Evolutionary conservation across 176 grass and related monocot species (phyloP), one percentile per base, ranked within the genome.

Genomic region (Eragrostis curvula): DNA sequence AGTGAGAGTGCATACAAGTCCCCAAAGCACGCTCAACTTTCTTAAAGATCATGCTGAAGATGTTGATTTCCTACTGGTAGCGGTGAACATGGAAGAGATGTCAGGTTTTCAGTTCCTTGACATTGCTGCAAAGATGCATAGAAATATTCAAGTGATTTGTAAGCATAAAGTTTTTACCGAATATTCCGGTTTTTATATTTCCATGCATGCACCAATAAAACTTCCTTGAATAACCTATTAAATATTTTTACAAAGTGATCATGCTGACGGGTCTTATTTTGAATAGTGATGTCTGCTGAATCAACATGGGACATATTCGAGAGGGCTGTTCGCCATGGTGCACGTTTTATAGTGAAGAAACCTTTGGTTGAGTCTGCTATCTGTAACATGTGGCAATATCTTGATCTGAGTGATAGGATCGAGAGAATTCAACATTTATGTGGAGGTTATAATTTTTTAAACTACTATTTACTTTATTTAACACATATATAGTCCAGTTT

Each of bases 61-160:
- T n/a, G 24, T 86, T 86, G 58, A 86, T 79, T 66, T 80, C 17
- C 10, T 86, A 25, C 10, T 74, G 23, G 76, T 50, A 15, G 68
- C 60, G 0, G 45, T 74, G 25, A 11, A 66, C 15, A 74, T 80
- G 84, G 23, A 50, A 74, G 68, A 86, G 49, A 40, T 80, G n/a
- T n/a, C 41, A 32, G 84, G 58, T 10, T 86, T 80, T 53, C 17
- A 45, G 58, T 79, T 86, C 46, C n/a, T 86, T 6, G 28, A 50
- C 9, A 70, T 7, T 21, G 36, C 70, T 8, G 73, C 12, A 21
- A 20, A 80, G 17, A 39, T 24, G 50, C 58, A 45, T 29, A 51
- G 59, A 68, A 56, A 29, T 48, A n/a, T 86, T 52, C 67, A 70
- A 45, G 67, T 80, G 43, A 86, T 86, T 36, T 73, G 84, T 80